Percentiles rank a stretch among this genome's conserved stretches.
phyloP scores from a whole-genome alignment of 345 rosid genomes.

The Pistacia vera region DNA sequence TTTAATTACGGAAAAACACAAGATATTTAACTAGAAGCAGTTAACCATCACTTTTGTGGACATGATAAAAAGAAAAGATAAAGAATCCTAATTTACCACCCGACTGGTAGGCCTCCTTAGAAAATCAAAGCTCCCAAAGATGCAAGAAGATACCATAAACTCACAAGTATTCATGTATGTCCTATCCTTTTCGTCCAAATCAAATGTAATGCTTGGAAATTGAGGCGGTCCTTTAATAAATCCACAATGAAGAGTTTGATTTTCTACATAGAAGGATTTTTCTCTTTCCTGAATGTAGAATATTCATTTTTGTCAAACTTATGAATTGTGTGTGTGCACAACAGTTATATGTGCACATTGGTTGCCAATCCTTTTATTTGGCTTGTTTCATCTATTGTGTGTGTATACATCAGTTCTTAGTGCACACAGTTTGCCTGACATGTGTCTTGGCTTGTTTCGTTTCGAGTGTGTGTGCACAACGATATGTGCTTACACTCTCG shows the following conservation, averaged over 20 bases:
- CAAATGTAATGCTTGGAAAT: slow-evolving; percentile 55
- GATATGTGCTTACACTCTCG: no score
- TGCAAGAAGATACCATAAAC: slow-evolving; percentile 89
- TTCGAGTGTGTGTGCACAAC: no score
- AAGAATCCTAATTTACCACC: slow-evolving; percentile 42
- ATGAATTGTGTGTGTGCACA: no score
- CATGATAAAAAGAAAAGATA: slow-evolving; percentile 3
- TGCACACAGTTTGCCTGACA: no score
- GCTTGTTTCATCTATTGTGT: no score
- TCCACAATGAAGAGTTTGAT: slow-evolving; percentile 87
- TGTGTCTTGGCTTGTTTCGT: no score
- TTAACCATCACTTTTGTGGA: neutral
- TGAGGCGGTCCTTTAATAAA: slow-evolving; percentile 64
- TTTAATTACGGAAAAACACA: neutral
- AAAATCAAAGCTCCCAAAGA: slow-evolving; percentile 92
- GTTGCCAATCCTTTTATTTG: no score
- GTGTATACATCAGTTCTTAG: no score
- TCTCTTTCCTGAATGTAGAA: slow-evolving; percentile 57
- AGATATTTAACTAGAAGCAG: neutral
- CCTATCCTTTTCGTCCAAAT: slow-evolving; percentile 65
- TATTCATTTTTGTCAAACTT: no score
- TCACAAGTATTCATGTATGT: slow-evolving; percentile 71
- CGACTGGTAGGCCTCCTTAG: slow-evolving; percentile 80
- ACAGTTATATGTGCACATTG: no score
- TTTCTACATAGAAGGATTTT: slow-evolving; percentile 57